Percentiles rank a stretch among this genome's conserved stretches.
Evolutionary conservation across 2,329 filamentous ascomycete genomes (phyloP).

Genomic region (Xylaria sp.): DNA sequence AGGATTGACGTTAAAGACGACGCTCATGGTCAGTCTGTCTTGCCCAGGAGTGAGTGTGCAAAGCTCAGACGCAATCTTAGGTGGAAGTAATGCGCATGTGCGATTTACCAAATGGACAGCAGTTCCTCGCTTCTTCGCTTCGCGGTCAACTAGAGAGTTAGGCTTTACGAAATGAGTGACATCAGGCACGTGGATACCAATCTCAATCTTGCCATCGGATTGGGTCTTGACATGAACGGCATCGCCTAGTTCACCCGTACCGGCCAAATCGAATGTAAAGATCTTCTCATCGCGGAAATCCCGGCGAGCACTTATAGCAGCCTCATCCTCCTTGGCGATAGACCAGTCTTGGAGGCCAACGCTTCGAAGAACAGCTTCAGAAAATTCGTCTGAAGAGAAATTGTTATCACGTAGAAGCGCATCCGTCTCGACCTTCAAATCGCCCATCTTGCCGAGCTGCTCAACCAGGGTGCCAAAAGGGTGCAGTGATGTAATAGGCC

Average conservation of each 20-base stretch:
- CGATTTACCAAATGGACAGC: constrained; percentile 95
- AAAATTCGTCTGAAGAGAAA: constrained; percentile 97
- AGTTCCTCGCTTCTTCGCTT: constrained; percentile 97
- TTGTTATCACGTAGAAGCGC: constrained; percentile 98
- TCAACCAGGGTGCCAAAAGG: constrained; percentile 98
- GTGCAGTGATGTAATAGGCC: constrained; percentile 99
- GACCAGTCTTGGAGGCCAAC: constrained; percentile 95
- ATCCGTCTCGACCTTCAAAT: constrained; percentile 97
- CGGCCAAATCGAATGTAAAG: constrained; percentile 93
- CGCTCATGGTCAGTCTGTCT: constrained; percentile 89
- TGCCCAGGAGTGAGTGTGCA: constrained; percentile 89
- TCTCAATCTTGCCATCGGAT: constrained; percentile 86
- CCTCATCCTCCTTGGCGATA: constrained; percentile 82
- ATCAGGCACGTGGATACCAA: constrained; percentile 95
- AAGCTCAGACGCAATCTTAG: constrained; percentile 85
- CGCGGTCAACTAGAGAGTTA: constrained; percentile 93
- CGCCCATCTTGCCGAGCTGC: constrained; percentile 96
- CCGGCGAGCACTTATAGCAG: constrained; percentile 76
- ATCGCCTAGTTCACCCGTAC: constrained; percentile 88
- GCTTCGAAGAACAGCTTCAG: constrained; percentile 93
- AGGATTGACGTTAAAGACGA: constrained; percentile 90
- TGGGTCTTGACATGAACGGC: constrained; percentile 91
- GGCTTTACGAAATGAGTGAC: constrained; percentile 97
- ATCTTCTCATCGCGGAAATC: constrained; percentile 90
- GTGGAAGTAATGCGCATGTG: constrained; percentile 85